A percentile compares a stretch with the other conserved stretches of the same genome.
Evolutionary conservation across 164 flowering plant genomes (phyloP).

Genomic region (Vitis amurensis): DNA sequence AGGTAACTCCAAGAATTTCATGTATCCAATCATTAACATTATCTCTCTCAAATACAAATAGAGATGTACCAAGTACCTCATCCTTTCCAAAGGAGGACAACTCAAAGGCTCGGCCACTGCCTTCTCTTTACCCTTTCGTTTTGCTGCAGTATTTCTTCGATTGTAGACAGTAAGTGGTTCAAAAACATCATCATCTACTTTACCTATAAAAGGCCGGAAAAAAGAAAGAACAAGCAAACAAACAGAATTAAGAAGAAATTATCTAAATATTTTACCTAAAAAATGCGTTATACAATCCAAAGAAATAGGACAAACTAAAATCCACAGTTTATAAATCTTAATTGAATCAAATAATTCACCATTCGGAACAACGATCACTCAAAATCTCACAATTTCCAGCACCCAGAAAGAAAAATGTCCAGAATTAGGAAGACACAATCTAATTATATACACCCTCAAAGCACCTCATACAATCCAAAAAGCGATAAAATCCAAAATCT

Average conservation of each 20-base stretch:
- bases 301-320: no score
- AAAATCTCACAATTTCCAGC: no score
- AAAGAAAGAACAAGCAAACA: neutral
- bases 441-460: no score
- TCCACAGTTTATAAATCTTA: no score
- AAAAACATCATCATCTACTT: neutral
- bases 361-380: no score
- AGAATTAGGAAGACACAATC: no score
- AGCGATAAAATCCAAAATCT: neutral
- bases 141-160: conserved; percentile 22
- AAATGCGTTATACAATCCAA: no score
- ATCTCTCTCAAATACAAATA: neutral
- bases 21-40: neutral
- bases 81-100: conserved; percentile 22
- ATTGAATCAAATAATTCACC: no score
- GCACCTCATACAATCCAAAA: no score
- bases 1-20: neutral
- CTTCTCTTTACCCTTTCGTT: conserved; percentile 34
- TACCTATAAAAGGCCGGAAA: neutral
- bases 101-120: conserved; percentile 16
- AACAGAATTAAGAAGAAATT: neutral
- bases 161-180: conserved; percentile 26
- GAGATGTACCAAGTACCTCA: conserved; percentile 14
- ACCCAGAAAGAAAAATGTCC: no score
- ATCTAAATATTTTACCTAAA: no score